Evolutionary conservation across 805 yeast genomes (phyloP), one percentile per base, ranked within the genome.

Genomic region (Saturnispora sanitii): DNA sequence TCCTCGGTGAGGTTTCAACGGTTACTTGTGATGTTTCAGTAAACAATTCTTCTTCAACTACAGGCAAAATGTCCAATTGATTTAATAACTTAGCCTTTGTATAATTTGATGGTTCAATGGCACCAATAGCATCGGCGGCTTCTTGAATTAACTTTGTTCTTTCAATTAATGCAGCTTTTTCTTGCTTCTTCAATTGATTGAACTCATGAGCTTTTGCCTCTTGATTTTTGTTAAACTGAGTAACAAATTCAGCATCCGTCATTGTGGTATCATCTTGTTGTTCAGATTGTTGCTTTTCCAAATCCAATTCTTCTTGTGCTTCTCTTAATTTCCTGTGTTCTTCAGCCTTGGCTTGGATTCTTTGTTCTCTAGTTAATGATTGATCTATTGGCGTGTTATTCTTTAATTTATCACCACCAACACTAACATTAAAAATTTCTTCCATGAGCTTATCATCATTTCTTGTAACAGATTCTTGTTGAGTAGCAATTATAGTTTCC

Each of bases 281-380:
- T 34, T 35, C 34, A 18, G 8, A 26, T 9, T 16, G 4, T 6
- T 40, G 21, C 6, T 41, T 29, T 20, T 33, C 28, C 18, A 23
- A 15, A 33, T 23, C 11, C 26, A 32, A 15, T 11, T 38, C 25
- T 25, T 35, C 38, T 13, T 34, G 31, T 35, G 36, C 29, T n/a
- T 33, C 38, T 31, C 47, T 45, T n/a, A 31, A 15, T 29, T 35
- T 37, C 16, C 41, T 33, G 19, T 38, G 40, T 31, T 36, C 45
- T 17, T 34, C 28, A 23, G 37, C 35, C 38, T 61, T 48, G 3
- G 62, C 60, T 21, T 46, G 45, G n/a, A 57, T 58, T 34, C 53
- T 53, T 35, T 55, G 54, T 29, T 54, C 57, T 30, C 54, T 43
- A 4, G 55, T 46, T 47, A 57, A 44, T 12, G 33, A 36, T 11